phyloP scores from a whole-genome alignment of 352 stramenopile genomes.

The Globisporangium solare region DNA sequence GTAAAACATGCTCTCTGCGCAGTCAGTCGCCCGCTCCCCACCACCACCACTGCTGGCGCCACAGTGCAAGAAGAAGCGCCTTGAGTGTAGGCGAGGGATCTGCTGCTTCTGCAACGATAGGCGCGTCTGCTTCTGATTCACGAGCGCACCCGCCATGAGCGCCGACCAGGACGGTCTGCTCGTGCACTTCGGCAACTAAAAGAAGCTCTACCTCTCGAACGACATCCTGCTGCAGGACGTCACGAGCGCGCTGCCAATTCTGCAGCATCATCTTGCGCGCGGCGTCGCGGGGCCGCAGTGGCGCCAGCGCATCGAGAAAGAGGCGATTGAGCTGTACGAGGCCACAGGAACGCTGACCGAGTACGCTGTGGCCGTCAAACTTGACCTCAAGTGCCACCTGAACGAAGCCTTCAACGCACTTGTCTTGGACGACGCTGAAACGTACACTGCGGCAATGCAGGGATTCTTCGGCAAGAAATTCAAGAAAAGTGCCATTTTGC shows the following conservation, averaged over 20 bases:
- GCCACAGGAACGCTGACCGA: background rate
- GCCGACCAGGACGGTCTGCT: slow-evolving; percentile 20
- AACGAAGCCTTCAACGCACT: slow-evolving; percentile 64
- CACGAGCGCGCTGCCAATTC: slow-evolving; percentile 8
- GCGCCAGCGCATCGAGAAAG: slow-evolving; percentile 19
- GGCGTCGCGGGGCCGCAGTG: slow-evolving; percentile 14
- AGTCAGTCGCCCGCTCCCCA: no score
- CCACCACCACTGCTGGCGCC: no score
- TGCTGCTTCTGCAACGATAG: no score
- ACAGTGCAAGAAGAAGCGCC: no score
- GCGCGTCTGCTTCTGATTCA: no score
- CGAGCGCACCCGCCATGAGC: slow-evolving; percentile 1
- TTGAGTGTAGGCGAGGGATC: no score
- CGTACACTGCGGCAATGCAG: slow-evolving; percentile 43
- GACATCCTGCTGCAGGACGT: slow-evolving; percentile 27
- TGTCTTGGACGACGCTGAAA: slow-evolving; percentile 31
- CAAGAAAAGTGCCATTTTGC: slow-evolving; percentile 34
- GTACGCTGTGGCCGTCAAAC: slow-evolving; percentile 42
- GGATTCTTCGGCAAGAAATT: slow-evolving; percentile 47
- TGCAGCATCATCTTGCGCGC: slow-evolving; percentile 16
- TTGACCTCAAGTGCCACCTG: slow-evolving; percentile 48
- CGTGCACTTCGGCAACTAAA: slow-evolving; percentile 32
- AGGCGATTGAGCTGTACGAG: slow-evolving; percentile 22
- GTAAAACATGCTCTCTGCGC: no score
- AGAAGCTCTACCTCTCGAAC: slow-evolving; percentile 31